Base-by-base conservation (phyloP, 2,329 filamentous ascomycete genomes). In the Hymenoscyphus scutula region DNA sequence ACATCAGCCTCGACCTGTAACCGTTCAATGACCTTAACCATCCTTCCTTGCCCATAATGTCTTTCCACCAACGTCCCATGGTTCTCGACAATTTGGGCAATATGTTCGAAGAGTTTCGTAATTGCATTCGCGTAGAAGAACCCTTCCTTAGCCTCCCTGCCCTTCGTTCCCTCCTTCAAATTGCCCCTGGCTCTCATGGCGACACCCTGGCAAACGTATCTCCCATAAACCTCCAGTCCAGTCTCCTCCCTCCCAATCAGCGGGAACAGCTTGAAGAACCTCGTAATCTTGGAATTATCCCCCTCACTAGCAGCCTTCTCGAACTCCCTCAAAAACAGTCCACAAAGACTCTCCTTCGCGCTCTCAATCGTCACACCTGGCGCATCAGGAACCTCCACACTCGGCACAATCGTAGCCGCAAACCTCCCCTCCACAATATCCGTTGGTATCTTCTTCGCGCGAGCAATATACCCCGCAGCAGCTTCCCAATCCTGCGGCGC, bases 401-500 rank as follows among this genome's bases (percentile, higher is more conserved):
- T 98, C 0, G 95, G 95, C 8, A 99, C 95, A 73, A 97, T 94
- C 67, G 92, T 87, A 38, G 93, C 89, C 0, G 95, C 94, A 74
- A 99, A 99, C 17, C 87, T 84, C 29, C 95, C 92, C 68, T 89
- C 84, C 58, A 93, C 82, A 58, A 99, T 94, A 1, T 89, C 82
- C 58, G 87, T 83, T 0, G 94, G 93, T 13, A 99, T 87, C 68
- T 89, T 87, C 64, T 87, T 87, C 6, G 95, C 93, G 53, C 94
- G 86, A 66, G 90, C 86, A 63, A 99, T 83, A 76, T 98, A 98
- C 55, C 85, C 90, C 1, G 95, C 95, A 3, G 95, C 95, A 2
- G 92, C 95, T 77, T 99, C 95, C 95, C 95, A 99, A 78, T 99
- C 95, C 76, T 99, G 95, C 51, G 95, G 92, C 4, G 93, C 94